phyloP scores from a whole-genome alignment of 2,329 filamentous ascomycete species.

The Annulohypoxylon truncatum region DNA sequence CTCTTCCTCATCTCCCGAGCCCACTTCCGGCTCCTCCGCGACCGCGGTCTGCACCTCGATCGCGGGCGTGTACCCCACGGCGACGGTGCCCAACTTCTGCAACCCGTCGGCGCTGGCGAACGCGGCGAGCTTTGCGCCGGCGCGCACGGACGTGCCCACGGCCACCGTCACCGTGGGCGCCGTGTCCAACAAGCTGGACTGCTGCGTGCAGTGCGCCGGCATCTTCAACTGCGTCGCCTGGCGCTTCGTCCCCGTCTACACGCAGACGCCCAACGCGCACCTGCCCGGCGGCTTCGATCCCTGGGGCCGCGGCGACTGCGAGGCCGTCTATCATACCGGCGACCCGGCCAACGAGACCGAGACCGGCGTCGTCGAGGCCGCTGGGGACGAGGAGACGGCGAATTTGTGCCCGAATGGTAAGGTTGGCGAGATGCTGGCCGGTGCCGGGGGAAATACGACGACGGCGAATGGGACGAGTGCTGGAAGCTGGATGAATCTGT shows the following conservation, averaged over 20 bases:
- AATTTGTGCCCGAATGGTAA: slow-evolving; percentile 37
- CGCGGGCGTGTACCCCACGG: slow-evolving; percentile 41
- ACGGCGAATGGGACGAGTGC: background rate
- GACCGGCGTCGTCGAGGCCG: slow-evolving; percentile 13
- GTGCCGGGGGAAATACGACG: background rate
- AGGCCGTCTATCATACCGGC: slow-evolving; percentile 46
- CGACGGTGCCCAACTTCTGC: slow-evolving; percentile 49
- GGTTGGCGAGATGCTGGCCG: slow-evolving; percentile 18
- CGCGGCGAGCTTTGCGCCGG: slow-evolving; percentile 38
- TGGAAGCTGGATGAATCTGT: slow-evolving; percentile 43
- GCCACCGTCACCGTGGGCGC: slow-evolving; percentile 45
- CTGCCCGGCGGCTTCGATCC: slow-evolving; percentile 49
- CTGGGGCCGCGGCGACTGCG: slow-evolving; percentile 48
- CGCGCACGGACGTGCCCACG: slow-evolving; percentile 26
- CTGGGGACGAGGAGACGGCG: slow-evolving; percentile 16
- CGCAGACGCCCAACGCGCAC: slow-evolving; percentile 34
- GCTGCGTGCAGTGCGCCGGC: slow-evolving; percentile 47
- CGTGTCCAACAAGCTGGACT: slow-evolving; percentile 47
- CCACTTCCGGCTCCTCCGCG: background rate
- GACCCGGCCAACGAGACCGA: slow-evolving; percentile 19
- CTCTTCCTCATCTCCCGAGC: background rate
- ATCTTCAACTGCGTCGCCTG: slow-evolving; percentile 51
- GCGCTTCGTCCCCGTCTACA: slow-evolving; percentile 46
- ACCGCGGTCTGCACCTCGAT: slow-evolving; percentile 43
- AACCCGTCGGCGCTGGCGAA: slow-evolving; percentile 46